Conservation (phyloP, 345 rosid species). For the rapeseed (Brassica napus) region Da-Ae NC_063451.1:46105501-46106000, state of each 20-base stretch:
- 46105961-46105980: slow-evolving; percentile 47
- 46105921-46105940: neutral
- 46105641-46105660: slow-evolving; percentile 54
- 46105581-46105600: slow-evolving; percentile 51
- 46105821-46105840: slow-evolving; percentile 63
- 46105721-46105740: slow-evolving; percentile 77
- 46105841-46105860: slow-evolving; percentile 54
- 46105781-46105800: slow-evolving; percentile 62
- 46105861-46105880: slow-evolving; percentile 59
- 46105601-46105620: slow-evolving; percentile 62
- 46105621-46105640: slow-evolving; percentile 62
- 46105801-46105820: slow-evolving; percentile 71
- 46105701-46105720: slow-evolving; percentile 66
- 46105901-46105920: slow-evolving; percentile 56
- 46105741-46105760: slow-evolving; percentile 65
- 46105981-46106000: slow-evolving; percentile 69
- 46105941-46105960: slow-evolving; percentile 44
- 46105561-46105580: slow-evolving; percentile 63
- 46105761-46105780: slow-evolving; percentile 63
- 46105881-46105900: slow-evolving; percentile 75
- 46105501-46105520: neutral
- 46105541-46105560: slow-evolving; percentile 65
- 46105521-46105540: neutral
- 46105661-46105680: slow-evolving; percentile 65
- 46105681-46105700: slow-evolving; percentile 64